Percentiles rank a stretch among this genome's conserved stretches.
Evolutionary conservation across 2,329 filamentous ascomycete genomes (phyloP).

Genomic region (Dactylellina sp.): DNA sequence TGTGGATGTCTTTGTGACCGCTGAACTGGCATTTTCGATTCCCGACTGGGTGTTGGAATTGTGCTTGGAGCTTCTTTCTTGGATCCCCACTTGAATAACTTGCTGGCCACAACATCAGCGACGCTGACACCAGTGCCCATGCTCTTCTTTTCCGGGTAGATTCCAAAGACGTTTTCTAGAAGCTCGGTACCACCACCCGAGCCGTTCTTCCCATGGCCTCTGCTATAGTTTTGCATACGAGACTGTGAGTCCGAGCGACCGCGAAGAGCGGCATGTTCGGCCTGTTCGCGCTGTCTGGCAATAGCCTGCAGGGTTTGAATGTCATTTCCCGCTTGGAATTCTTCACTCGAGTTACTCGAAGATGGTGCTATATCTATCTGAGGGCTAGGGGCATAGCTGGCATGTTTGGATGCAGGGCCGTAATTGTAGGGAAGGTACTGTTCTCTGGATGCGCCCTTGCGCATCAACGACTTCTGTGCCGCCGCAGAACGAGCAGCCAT

Average conservation of each 20-base stretch:
- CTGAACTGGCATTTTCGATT: constrained; percentile 6
- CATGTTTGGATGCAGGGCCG: constrained; percentile 3
- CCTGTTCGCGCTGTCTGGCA: constrained; percentile 42
- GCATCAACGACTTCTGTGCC: constrained; percentile 54
- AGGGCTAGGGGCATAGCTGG: constrained; percentile 12
- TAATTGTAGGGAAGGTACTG: constrained; percentile 41
- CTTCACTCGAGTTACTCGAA: constrained; percentile 50
- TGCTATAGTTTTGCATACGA: constrained; percentile 42
- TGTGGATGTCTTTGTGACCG: constrained; percentile 35
- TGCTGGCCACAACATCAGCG: constrained; percentile 52
- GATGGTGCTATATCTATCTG: constrained; percentile 38
- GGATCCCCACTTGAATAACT: constrained; percentile 55
- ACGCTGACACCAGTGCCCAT: constrained; percentile 55
- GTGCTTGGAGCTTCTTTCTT: constrained; percentile 53
- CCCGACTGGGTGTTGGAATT: constrained; percentile 46
- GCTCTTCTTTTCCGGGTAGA: constrained; percentile 56
- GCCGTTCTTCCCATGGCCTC: constrained; percentile 35
- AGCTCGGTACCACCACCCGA: constrained; percentile 39
- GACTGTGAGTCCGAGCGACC: constrained; percentile 50
- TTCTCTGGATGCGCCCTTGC: constrained; percentile 36
- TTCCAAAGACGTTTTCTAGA: constrained; percentile 54
- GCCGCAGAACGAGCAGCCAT: constrained; percentile 55
- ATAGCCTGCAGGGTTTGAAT: constrained; percentile 32
- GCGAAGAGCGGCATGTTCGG: constrained; percentile 28
- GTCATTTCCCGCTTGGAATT: constrained; percentile 40